Base-by-base conservation (phyloP, 1,284 basidiomycete genomes). In the Erythrobasidium hasegawianum region DNA sequence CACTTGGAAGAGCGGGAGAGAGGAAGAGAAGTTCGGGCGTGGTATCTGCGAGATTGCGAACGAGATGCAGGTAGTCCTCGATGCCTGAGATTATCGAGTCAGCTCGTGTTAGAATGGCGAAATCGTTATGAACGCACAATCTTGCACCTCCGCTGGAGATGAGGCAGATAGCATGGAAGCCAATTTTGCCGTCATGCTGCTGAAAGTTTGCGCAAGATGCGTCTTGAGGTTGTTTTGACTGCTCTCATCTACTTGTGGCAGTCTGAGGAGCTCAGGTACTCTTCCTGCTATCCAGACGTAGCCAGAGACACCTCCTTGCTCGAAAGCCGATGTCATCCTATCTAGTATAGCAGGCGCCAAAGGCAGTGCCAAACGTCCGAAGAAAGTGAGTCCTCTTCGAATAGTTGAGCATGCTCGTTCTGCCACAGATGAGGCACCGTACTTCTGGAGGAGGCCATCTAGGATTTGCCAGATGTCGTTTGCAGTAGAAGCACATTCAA, bases 261-360 rank as follows among this genome's bases (percentile, higher is more conserved):
- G 14, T 20, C 62, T 33, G 16, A 65, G 11, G 4, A 65, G 62
- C 22, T 65, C 62, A 16, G 77, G 69, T 20, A 88, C 79, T 77
- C 96, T 96, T 55, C 91, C 88, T 16, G 86, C 85, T 70, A 98
- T 92, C 96, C 96, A 99, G 13, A 97, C 78, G 78, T 92, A 97
- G 71, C 89, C 88, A 0, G 94, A 85, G 73, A 87, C 87, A 0
- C 89, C 90, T 0, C 90, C 90, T n/a, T 81, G 78, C 71, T 91
- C 88, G 74, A 97, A 98, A 13, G 84, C 83, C 3, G 82, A 73
- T 0, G 87, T 83, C 85, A 97, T 87, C 57, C 90, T 83, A 14
- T 83, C 81, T 53, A 97, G 76, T 0, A 95, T 80, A 0, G 85
- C 80, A 20, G 89, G 83, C 9, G 89, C 81, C 47, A 94, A 81